Conservation (phyloP, 2,329 filamentous ascomycete species). For the Remersonia thermophila region DNA sequence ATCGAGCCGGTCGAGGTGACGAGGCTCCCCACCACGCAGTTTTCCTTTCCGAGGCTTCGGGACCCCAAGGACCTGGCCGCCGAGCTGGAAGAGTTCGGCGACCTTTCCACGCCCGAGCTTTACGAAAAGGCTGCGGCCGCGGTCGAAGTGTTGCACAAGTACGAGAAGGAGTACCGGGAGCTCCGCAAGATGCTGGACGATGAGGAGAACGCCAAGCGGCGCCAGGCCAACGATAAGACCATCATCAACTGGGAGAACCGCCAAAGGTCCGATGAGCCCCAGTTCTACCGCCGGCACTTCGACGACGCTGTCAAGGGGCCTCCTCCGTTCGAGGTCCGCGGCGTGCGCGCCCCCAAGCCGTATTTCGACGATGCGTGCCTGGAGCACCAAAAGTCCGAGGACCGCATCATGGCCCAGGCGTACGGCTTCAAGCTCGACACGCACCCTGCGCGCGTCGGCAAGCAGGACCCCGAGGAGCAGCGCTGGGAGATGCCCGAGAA, state of each 20-base stretch:
- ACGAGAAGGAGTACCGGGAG: slow-evolving; percentile 42
- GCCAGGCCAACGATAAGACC: slow-evolving; percentile 33
- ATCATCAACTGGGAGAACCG: slow-evolving; percentile 24
- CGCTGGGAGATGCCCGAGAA: slow-evolving; percentile 42
- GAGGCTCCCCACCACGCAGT: slow-evolving; percentile 24
- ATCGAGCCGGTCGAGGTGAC: slow-evolving; percentile 16
- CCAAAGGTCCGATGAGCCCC: slow-evolving; percentile 18
- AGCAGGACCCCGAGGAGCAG: slow-evolving; percentile 46
- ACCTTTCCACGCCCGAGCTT: slow-evolving; percentile 35
- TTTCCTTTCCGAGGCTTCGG: slow-evolving; percentile 37
- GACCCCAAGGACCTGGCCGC: slow-evolving; percentile 37
- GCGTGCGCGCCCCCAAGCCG: slow-evolving; percentile 34
- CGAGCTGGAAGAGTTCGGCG: slow-evolving; percentile 37
- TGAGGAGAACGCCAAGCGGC: slow-evolving; percentile 43
- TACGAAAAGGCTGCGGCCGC: slow-evolving; percentile 32
- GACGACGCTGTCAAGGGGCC: slow-evolving; percentile 31
- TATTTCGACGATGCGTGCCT: slow-evolving; percentile 33
- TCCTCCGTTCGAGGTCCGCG: slow-evolving; percentile 39
- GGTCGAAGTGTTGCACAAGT: slow-evolving; percentile 35
- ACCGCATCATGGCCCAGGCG: slow-evolving; percentile 44
- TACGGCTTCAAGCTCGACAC: slow-evolving; percentile 52
- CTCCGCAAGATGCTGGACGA: slow-evolving; percentile 41
- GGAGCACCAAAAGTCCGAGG: slow-evolving; percentile 35
- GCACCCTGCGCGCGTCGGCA: slow-evolving; percentile 43
- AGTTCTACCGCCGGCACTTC: slow-evolving; percentile 16